These are phyloP conservation scores for Acanthamoeba lenticulata DNA, from an alignment of 208 protist species.

Conservation along the genomic window DNA sequence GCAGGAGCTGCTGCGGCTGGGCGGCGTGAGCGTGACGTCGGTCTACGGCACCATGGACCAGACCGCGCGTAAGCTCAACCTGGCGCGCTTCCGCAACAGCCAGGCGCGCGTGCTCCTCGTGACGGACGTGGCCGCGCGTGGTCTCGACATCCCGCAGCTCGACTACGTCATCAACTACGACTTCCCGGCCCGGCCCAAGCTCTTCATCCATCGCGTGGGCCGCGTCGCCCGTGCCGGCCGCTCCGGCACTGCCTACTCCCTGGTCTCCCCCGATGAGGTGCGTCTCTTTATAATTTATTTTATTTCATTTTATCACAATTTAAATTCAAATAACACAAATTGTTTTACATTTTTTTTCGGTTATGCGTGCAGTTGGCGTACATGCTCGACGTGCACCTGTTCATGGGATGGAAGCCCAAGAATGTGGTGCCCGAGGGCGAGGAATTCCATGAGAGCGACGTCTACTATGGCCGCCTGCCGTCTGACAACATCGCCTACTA, in stretches of 20 bases:
- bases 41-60: slow-evolving; percentile 98
- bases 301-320: too few species aligned
- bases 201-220: slow-evolving; percentile 95
- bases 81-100: slow-evolving; percentile 59
- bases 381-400: slow-evolving; percentile 88
- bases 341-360: background rate
- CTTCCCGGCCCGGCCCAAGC: slow-evolving; percentile 97
- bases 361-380: slow-evolving; percentile 77
- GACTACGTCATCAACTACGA: slow-evolving; percentile 99
- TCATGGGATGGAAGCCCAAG: slow-evolving; percentile 77
- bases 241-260: slow-evolving; percentile 94
- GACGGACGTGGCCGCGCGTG: slow-evolving; percentile 99
- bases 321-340: slow-evolving; percentile 19
- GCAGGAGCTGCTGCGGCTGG: slow-evolving; percentile 90
- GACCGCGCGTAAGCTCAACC: slow-evolving; percentile 93
- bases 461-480: slow-evolving; percentile 61
- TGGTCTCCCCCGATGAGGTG: slow-evolving; percentile 97
- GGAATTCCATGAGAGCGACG: background rate
- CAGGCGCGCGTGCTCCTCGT: slow-evolving; percentile 94
- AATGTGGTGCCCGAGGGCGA: background rate
- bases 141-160: slow-evolving; percentile 98
- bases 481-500: background rate
- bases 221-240: slow-evolving; percentile 98
- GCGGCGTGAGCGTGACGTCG: slow-evolving; percentile 86
- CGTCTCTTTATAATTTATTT: slow-evolving; percentile 76